Evolutionary conservation across 257 asterid genomes (phyloP), one percentile per base, ranked within the genome.

Genomic region (Paraleonurus japonicus): DNA sequence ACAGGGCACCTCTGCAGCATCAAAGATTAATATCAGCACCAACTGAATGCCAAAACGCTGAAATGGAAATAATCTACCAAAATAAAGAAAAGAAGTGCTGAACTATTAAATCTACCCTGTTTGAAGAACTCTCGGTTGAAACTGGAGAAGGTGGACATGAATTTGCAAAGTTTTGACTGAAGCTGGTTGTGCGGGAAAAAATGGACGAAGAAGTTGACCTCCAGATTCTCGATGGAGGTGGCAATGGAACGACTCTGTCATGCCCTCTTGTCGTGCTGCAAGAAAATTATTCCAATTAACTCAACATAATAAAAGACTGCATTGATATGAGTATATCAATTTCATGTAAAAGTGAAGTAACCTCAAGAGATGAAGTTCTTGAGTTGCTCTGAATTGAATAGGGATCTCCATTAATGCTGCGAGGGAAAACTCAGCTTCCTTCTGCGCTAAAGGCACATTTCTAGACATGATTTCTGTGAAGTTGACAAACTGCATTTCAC

Each of bases 321-420:
- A 16, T 16, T 61, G 8, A 16, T 58, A 7, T 27, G 43, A 58
- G 0, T n/a, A n/a, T n/a, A n/a, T n/a, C n/a, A n/a, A n/a, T n/a
- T n/a, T n/a, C 26, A 27, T 30, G 33, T 33, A 33, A 33, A 33
- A 33, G 39, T 33, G 39, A 33, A 5, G 16, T 43, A 69, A 89
- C 98, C 96, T 90, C 72, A 89, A 72, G 75, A 90, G 71, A 64
- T 83, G 85, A 28, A 93, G 92, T 79, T 90, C 95, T 70, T 87
- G 53, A 26, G 96, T 91, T 57, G 98, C 98, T 74, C 84, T 84
- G 81, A 87, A 93, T 61, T 93, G 98, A 16, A 84, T 19, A 60
- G 97, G 98, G 66, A 93, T 89, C 78, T 93, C 98, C 98, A 90
- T 93, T 60, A 93, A 74, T 28, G 98, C 84, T 37, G 92, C 68